Evolutionary conservation across 257 asterid species (phyloP).

Genomic region (Solanum sparsipilum): DNA sequence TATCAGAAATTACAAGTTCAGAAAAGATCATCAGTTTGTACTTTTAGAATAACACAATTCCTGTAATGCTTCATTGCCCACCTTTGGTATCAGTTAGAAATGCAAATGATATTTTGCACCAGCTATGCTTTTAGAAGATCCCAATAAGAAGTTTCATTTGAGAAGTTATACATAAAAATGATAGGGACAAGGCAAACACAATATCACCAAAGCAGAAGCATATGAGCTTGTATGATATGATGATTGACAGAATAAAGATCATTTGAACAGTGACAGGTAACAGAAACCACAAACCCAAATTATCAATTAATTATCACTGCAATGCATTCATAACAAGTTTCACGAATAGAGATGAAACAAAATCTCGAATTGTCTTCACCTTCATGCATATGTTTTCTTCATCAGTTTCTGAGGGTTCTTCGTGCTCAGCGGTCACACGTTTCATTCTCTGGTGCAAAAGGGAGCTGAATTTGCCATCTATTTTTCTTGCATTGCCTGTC

Average conservation of each 20-base stretch:
- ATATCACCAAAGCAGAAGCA: background rate
- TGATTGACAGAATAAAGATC: background rate
- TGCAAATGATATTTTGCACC: background rate
- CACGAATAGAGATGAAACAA: background rate
- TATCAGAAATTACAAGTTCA: background rate
- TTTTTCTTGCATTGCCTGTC: slow-evolving; percentile 49
- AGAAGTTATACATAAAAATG: background rate
- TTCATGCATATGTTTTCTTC: slow-evolving; percentile 61
- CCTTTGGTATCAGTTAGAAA: background rate
- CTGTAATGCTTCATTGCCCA: background rate
- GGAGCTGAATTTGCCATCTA: slow-evolving; percentile 34
- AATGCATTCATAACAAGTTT: background rate
- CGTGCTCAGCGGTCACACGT: slow-evolving; percentile 24
- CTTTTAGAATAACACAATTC: background rate
- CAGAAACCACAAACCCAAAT: background rate
- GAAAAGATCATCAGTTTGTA: background rate
- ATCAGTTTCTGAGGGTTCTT: slow-evolving; percentile 34
- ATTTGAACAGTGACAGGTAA: background rate
- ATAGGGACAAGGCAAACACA: background rate
- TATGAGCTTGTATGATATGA: background rate
- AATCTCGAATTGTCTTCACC: slow-evolving; percentile 21
- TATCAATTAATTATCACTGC: background rate
- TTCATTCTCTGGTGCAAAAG: slow-evolving; percentile 11
- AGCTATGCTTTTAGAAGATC: background rate
- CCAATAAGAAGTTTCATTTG: background rate